Conservation (phyloP, 164 flowering plant genomes). For the Aristolochia californica region DNA sequence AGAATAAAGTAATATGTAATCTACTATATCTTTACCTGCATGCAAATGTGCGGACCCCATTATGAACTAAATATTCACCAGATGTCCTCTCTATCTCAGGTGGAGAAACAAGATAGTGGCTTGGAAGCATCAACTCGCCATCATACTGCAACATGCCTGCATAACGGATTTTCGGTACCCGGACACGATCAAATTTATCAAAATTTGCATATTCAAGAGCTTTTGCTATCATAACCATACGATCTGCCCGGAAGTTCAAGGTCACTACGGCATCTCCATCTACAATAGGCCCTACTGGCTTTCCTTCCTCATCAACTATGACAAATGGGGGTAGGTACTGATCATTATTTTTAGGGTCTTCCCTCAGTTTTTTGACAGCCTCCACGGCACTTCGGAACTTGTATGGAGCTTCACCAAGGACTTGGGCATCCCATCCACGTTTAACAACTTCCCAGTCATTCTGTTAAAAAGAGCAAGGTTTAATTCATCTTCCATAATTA, state of each 20-base stretch:
- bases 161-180: slow-evolving; percentile 82
- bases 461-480: slow-evolving; percentile 25
- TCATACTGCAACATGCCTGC: slow-evolving; percentile 99
- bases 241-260: slow-evolving; percentile 88
- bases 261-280: slow-evolving; percentile 99
- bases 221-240: slow-evolving; percentile 95
- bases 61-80: slow-evolving; percentile 85
- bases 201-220: slow-evolving; percentile 82
- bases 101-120: slow-evolving; percentile 74
- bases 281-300: slow-evolving; percentile 79
- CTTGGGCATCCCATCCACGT: slow-evolving; percentile 98
- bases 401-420: slow-evolving; percentile 97
- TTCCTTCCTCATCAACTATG: slow-evolving; percentile 72
- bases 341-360: slow-evolving; percentile 43
- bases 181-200: slow-evolving; percentile 81
- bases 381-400: slow-evolving; percentile 69
- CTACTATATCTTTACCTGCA: slow-evolving; percentile 54
- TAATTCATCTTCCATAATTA: too few relatives aligned
- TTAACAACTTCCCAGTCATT: slow-evolving; percentile 93
- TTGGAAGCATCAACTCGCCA: slow-evolving; percentile 92
- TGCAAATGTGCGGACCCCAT: slow-evolving; percentile 88
- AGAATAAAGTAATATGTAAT: too few relatives aligned
- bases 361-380: slow-evolving; percentile 77
- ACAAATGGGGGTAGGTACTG: slow-evolving; percentile 95
- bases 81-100: slow-evolving; percentile 97